phyloP scores from a whole-genome alignment of 2,329 filamentous ascomycete genomes.

The Verticillium zaregamsianum region DNA sequence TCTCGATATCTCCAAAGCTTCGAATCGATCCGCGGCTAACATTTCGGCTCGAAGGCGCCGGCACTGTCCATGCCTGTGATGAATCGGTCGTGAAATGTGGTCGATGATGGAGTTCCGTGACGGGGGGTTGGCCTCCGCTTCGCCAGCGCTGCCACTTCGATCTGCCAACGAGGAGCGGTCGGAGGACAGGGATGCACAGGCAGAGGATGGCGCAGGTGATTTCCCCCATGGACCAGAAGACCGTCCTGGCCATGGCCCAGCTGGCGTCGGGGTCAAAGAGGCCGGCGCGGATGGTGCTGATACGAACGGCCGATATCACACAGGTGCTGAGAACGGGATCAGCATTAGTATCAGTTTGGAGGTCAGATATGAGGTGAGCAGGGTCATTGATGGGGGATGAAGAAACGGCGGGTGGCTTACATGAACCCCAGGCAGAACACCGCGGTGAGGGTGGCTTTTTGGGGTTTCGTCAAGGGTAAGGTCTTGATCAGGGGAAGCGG shows the following conservation, averaged over 20 bases:
- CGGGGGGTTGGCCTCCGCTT: background rate
- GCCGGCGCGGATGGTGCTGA: constrained; percentile 22
- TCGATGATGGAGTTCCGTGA: background rate
- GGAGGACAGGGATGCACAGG: constrained; percentile 32
- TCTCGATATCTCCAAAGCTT: background rate
- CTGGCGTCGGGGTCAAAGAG: constrained; percentile 23
- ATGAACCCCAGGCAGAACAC: constrained; percentile 12
- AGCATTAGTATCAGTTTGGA: background rate
- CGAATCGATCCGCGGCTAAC: background rate
- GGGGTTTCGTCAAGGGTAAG: constrained; percentile 5
- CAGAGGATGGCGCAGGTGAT: constrained; percentile 34
- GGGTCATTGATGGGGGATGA: no score
- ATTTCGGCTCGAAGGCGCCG: background rate
- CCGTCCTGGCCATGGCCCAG: constrained; percentile 25
- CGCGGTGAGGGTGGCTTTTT: constrained; percentile 8
- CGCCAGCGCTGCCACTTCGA: background rate
- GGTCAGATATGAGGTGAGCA: no score
- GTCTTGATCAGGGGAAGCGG: constrained; percentile 8
- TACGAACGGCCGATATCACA: constrained; percentile 19
- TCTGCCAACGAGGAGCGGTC: constrained; percentile 19
- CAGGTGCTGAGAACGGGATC: background rate
- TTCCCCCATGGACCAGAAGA: constrained; percentile 34
- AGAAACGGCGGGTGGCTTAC: constrained; percentile 1
- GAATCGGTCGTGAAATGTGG: background rate
- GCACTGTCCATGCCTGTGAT: background rate